Base-by-base conservation (phyloP, 768 basidiomycete genomes). In the Naganishia onofrii region DNA sequence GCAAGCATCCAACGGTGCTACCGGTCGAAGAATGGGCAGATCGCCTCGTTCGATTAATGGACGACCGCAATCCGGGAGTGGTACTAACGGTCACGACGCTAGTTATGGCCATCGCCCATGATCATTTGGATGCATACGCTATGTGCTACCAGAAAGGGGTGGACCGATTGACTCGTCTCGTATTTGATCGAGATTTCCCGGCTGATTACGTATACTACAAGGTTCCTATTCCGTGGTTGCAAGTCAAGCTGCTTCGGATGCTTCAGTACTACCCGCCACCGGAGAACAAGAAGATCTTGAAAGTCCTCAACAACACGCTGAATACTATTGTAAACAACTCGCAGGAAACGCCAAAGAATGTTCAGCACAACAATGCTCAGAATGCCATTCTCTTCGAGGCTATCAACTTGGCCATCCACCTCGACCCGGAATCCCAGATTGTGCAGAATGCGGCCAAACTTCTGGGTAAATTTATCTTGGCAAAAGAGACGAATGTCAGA, bases 381-480 rank as follows among this genome's bases (percentile, higher is more conserved):
- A 93, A 98, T 77, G 91, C 96, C 0, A 88, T 99, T n/a, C 85
- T 99, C 17, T 99, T 98, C 76, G 96, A 99, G 82, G 95, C 95
- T 26, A 99, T 99, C 76, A 85, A 92, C 71, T 88, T 98, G 52
- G 93, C 93, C 17, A 98, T 99, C 73, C 96, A 99, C 81, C 80
- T 98, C 71, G 93, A 98, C 81, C 88, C 91, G 65, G 92, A 87
- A 71, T 96, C 93, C 2, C 87, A 89, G 17, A 85, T 98, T 17
- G 94, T 97, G 15, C 85, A 87, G 68, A 90, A 88, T 7, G 93
- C 96, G 31, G 91, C 94, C 1, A 86, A 92, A 63, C 86, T 98
- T 26, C 87, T 99, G 26, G 95, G 95, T 51, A 88, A 92, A 0
- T 99, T 98, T 81, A 97, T 99, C 74, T 90, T 92, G 67, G 94